Conservation (phyloP, 495 filamentous ascomycete species). For the Pyrenula aspistea region DNA sequence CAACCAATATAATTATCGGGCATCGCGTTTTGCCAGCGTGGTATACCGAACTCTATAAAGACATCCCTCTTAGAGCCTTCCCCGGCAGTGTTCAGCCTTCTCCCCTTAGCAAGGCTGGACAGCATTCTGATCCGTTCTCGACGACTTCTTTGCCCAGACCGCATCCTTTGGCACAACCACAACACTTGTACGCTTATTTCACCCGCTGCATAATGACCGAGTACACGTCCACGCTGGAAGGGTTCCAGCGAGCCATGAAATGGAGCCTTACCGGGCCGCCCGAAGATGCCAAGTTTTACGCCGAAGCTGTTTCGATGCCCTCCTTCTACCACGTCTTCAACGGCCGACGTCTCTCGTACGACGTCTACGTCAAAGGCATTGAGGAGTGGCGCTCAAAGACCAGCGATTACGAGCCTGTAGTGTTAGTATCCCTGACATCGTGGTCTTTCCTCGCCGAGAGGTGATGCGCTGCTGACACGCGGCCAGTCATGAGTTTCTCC, state of each 20-base stretch:
- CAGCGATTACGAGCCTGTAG: conserved; percentile 11
- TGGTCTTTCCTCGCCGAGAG: background rate
- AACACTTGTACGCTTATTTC: background rate
- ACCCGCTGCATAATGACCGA: conserved; percentile 9
- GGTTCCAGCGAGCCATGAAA: conserved; percentile 15
- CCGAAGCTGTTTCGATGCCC: background rate
- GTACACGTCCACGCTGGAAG: conserved; percentile 10
- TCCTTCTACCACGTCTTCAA: background rate
- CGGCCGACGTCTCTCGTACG: conserved; percentile 1
- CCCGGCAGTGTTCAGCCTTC: background rate
- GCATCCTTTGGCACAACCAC: background rate
- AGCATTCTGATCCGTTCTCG: background rate
- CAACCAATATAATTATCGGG: no score
- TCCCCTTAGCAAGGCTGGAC: background rate
- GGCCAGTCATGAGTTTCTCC: conserved; percentile 6
- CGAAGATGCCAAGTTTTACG: conserved; percentile 9
- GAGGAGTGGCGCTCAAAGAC: conserved; percentile 13
- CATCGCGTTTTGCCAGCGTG: no score
- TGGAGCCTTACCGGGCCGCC: conserved; percentile 9
- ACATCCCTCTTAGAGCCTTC: background rate
- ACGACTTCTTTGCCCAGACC: background rate
- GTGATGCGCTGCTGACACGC: background rate
- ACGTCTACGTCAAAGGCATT: conserved; percentile 11
- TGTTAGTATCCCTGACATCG: conserved; percentile 6
- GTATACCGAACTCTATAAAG: no score